Evolutionary conservation across 2,329 filamentous ascomycete genomes (phyloP).

Genomic region (Elsinoe ampelina): DNA sequence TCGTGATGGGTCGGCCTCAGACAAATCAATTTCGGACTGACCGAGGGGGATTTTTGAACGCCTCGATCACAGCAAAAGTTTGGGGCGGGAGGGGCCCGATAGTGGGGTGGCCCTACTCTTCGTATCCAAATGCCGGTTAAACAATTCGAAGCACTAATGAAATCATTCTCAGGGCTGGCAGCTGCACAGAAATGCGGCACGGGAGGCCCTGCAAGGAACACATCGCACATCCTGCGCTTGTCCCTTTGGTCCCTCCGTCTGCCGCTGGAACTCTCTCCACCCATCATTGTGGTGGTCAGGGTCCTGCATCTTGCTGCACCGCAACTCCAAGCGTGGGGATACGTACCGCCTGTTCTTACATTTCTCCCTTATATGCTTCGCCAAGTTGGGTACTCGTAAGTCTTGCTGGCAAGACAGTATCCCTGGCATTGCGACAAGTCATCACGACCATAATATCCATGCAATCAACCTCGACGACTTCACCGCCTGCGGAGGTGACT

Average conservation of each 20-base stretch:
- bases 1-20: not conserved
- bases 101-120: constrained; percentile 5
- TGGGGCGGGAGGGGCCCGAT: not conserved
- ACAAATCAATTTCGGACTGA: constrained; percentile 1
- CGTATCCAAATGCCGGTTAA: constrained; percentile 5
- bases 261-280: not conserved
- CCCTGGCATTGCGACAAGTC: not conserved
- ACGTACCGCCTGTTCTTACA: not conserved
- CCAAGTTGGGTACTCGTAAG: not conserved
- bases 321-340: constrained; percentile 4
- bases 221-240: no score
- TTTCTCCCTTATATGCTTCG: not conserved
- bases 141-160: not conserved
- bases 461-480: not conserved
- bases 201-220: not conserved
- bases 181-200: not conserved
- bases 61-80: not conserved
- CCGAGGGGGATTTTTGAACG: not conserved
- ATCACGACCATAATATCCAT: not conserved
- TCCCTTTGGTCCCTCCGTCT: not conserved
- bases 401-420: not conserved
- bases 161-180: no score
- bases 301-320: not conserved
- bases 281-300: not conserved
- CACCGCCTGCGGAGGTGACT: constrained; percentile 6